Evolutionary conservation across 768 basidiomycete species (phyloP), one percentile per base, ranked within the genome.

Genomic region (Amyloporia xantha): DNA sequence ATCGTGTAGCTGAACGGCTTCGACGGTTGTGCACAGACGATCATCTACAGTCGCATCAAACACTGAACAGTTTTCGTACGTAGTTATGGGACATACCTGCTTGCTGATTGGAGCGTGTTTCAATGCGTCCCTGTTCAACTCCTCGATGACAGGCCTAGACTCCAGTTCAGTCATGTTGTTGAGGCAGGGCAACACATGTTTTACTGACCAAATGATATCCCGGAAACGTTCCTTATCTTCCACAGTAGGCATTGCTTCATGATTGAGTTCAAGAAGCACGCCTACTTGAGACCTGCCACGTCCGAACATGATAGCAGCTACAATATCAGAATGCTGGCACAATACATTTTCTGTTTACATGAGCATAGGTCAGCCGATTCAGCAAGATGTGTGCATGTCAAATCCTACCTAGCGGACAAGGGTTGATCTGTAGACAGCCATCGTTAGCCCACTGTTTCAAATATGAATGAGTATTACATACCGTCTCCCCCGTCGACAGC

Each of bases 51-150:
- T 6, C 27, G 20, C 28, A 5, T 36, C 3, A 9, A 12, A n/a
- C n/a, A n/a, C n/a, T n/a, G n/a, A n/a, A n/a, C n/a, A n/a, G n/a
- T n/a, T n/a, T n/a, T n/a, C n/a, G n/a, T n/a, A n/a, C n/a, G n/a
- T n/a, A n/a, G n/a, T n/a, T n/a, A n/a, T n/a, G n/a, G n/a, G n/a
- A n/a, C n/a, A n/a, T 26, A 71, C 73, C 68, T 76, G 72, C 53
- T 75, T 75, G 61, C 74, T 73, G 12, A 76, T 55, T 23, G 71
- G 55, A 5, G 72, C 73, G 53, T 76, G 73, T 19, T 64, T 57
- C 5, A 75, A 74, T 0, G 74, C 72, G 36, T 58, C 66, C 17
- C 52, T 55, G 49, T 76, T 77, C 50, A 68, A 61, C 41, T 63
- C 48, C 54, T 73, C 66, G 3, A 75, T 60, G 12, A 62, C 69